A percentile compares a stretch with the other conserved stretches of the same genome.
Conservation (phyloP, 805 yeast species). For the Priceomyces carsonii region DNA sequence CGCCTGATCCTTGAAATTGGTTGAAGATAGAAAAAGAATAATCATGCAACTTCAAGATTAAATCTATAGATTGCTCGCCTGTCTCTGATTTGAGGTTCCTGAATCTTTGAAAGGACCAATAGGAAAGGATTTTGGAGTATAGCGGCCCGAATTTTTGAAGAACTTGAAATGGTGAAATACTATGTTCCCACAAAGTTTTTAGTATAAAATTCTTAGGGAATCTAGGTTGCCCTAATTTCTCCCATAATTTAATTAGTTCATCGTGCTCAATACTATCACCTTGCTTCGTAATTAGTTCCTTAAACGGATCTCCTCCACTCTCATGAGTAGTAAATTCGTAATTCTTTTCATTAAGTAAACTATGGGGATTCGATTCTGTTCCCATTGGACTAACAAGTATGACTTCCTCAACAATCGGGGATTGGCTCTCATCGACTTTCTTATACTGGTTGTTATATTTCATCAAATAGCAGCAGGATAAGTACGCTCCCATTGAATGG, state of each 20-base stretch:
- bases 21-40: conserved; percentile 44
- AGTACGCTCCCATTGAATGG: conserved; percentile 47
- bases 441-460: conserved; percentile 29
- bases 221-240: conserved; percentile 34
- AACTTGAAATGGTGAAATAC: conserved; percentile 40
- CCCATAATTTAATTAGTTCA: conserved; percentile 27
- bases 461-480: conserved; percentile 40
- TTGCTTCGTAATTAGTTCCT: conserved; percentile 26
- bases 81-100: conserved; percentile 24
- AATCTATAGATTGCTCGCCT: conserved; percentile 11
- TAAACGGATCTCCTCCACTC: conserved; percentile 34
- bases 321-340: conserved; percentile 36
- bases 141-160: conserved; percentile 40
- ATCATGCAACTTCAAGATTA: conserved; percentile 37
- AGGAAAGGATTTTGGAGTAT: conserved; percentile 40
- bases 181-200: conserved; percentile 37
- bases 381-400: conserved; percentile 45
- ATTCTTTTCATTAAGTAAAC: conserved; percentile 31
- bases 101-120: conserved; percentile 43
- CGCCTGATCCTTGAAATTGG: conserved; percentile 46
- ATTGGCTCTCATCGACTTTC: conserved; percentile 7
- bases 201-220: conserved; percentile 35
- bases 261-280: conserved; percentile 18
- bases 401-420: conserved; percentile 20
- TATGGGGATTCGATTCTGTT: conserved; percentile 36